Percentiles rank a stretch among this genome's conserved stretches.
Conservation (phyloP, 345 rosid genomes). For the Pseudoturritis turrita region DNA sequence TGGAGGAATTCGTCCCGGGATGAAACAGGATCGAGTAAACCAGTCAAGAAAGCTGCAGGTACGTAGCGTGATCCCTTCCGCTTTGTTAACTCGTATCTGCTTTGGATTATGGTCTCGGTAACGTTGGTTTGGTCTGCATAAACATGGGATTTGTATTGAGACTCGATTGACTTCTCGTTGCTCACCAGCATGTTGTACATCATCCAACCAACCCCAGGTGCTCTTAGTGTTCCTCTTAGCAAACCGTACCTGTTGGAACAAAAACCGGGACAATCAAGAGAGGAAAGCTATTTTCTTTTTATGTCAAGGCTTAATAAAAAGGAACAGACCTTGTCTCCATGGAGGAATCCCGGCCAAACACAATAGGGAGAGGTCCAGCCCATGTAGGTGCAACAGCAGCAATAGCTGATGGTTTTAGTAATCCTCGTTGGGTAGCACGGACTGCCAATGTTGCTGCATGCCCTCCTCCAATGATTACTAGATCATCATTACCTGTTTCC, state of each 20-base stretch:
- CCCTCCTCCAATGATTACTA: constrained; percentile 80
- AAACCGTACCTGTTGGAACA: constrained; percentile 57
- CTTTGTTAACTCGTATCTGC: constrained; percentile 67
- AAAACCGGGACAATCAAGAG: background rate
- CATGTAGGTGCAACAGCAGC: constrained; percentile 93
- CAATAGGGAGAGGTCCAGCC: constrained; percentile 94
- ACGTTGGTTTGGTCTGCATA: constrained; percentile 82
- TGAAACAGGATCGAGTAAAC: constrained; percentile 78
- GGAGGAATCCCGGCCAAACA: constrained; percentile 82
- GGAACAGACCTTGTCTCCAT: constrained; percentile 69
- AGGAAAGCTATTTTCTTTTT: background rate
- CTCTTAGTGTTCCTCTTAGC: constrained; percentile 73
- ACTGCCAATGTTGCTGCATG: constrained; percentile 75
- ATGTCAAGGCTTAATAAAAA: background rate
- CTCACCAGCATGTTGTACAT: constrained; percentile 90
- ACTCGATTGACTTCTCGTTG: constrained; percentile 80
- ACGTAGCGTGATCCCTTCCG: constrained; percentile 76
- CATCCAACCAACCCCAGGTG: constrained; percentile 92
- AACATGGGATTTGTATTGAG: constrained; percentile 86
- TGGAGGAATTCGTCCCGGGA: constrained; percentile 68
- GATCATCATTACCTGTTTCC: constrained; percentile 50
- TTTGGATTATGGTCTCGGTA: constrained; percentile 53
- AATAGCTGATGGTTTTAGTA: constrained; percentile 75
- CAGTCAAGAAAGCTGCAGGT: constrained; percentile 88
- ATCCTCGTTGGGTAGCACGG: constrained; percentile 66